phyloP scores from a whole-genome alignment of 805 yeast species.

The Spathaspora arborariae region DNA sequence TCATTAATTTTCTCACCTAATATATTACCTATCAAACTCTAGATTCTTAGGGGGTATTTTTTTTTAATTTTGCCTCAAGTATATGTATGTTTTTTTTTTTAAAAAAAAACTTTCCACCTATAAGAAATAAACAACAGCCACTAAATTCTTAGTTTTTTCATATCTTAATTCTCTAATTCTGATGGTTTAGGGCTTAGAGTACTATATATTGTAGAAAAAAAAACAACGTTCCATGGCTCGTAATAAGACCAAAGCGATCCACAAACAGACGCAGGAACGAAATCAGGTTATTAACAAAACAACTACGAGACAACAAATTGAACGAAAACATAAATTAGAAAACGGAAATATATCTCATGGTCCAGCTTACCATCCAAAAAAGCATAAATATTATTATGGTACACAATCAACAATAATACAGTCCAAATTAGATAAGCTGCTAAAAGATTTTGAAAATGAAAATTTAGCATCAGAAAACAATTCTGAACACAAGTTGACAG shows the following conservation, averaged over 20 bases:
- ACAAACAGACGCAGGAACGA: neutral
- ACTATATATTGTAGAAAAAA: neutral
- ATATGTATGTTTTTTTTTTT: too few species aligned
- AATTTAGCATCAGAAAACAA: too few species aligned
- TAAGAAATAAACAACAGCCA: neutral
- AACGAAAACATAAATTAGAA: neutral
- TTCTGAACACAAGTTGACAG: too few species aligned
- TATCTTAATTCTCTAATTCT: neutral
- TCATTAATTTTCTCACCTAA: too few species aligned
- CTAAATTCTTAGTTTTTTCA: neutral
- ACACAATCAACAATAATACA: neutral
- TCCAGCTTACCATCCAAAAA: neutral
- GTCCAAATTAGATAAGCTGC: neutral
- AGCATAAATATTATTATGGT: neutral
- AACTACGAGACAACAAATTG: neutral
- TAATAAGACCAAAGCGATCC: neutral
- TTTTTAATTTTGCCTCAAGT: neutral
- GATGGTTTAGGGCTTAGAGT: neutral
- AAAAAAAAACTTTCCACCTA: neutral
- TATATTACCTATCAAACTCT: too few species aligned
- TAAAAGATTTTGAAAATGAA: constrained; percentile 6
- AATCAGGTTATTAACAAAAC: neutral
- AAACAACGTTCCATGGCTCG: neutral
- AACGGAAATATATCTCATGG: too few species aligned
- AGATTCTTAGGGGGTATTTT: neutral